Evolutionary conservation across 129 eudicot species (phyloP), one percentile per base, ranked within the genome.

Genomic region (Deinandra increscens): DNA sequence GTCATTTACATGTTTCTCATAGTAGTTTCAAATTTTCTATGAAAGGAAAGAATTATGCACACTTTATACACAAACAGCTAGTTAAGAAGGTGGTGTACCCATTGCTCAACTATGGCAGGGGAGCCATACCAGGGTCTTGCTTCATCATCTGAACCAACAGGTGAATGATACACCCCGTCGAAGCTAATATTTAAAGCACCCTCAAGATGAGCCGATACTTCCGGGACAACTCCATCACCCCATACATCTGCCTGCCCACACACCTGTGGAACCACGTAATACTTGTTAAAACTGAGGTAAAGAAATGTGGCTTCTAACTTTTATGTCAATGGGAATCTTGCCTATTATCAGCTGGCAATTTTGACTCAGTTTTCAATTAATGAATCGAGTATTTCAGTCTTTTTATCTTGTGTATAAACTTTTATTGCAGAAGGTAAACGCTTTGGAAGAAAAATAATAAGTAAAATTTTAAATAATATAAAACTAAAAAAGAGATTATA

Each of bases 211-310:
- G 98, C 97, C 3, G 97, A 87, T 60, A 86, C 78, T 70, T 89
- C 95, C 1, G 98, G 98, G 42, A 93, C 98, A 38, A 93, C 95
- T 3, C 97, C 98, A 72, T 93, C 98, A 6, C 98, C 97, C 97
- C 97, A 93, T 34, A 89, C 96, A 37, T 89, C 97, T 64, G 97
- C 97, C 79, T 80, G 82, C 8, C 98, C 98, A 71, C 98, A 87
- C 41, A 93, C 98, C 97, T 88, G 73, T 18, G 37, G 12, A 22
- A n/a, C 33, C 33, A 1, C n/a, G 42, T 6, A 44, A 23, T 12
- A 3, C 8, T 8, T 19, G 51, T 74, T 64, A 64, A 38, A 54
- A 34, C n/a, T 50, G 64, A 36, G 36, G 7, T 13, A 19, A 43
- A 31, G 12, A 51, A 51, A 51, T 41, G 31, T 7, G 10, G 9